These are phyloP conservation scores for Adansonia madagascariensis DNA, from an alignment of 441 rosid genomes.

Conservation along the genomic window DNA sequence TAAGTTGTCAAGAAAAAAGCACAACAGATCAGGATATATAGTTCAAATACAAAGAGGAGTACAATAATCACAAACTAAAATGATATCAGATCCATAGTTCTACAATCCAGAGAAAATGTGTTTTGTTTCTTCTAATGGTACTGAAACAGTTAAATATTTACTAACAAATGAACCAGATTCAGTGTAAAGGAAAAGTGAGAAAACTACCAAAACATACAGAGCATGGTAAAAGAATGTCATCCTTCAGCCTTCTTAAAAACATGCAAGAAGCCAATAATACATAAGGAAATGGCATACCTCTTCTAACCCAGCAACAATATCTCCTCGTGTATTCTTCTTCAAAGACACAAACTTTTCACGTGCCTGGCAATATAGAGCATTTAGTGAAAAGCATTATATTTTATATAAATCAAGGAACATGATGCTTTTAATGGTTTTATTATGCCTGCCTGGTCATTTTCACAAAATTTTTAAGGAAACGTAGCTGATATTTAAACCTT, in stretches of 20 bases:
- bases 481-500: neutral
- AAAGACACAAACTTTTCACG: constrained; percentile 90
- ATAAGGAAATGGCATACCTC: constrained; percentile 54
- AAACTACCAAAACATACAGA: constrained; percentile 4
- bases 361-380: constrained; percentile 50
- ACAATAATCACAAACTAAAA: neutral
- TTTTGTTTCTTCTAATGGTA: neutral
- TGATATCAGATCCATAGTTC: constrained; percentile 8
- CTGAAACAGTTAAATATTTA: neutral
- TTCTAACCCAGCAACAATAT: constrained; percentile 79
- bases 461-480: neutral
- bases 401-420: neutral
- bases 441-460: neutral
- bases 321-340: constrained; percentile 78
- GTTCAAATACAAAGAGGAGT: constrained; percentile 14
- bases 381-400: neutral
- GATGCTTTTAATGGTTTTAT: constrained; percentile 21
- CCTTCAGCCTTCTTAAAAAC: constrained; percentile 12
- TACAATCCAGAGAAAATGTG: neutral
- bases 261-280: constrained; percentile 19
- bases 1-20: constrained; percentile 14
- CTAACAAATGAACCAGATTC: constrained; percentile 7
- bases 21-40: neutral
- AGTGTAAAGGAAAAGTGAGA: neutral
- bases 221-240: neutral